A percentile compares a stretch with the other conserved stretches of the same genome.
phyloP scores from a whole-genome alignment of 169 alveolate species.

The Miamiensis avidus region DNA sequence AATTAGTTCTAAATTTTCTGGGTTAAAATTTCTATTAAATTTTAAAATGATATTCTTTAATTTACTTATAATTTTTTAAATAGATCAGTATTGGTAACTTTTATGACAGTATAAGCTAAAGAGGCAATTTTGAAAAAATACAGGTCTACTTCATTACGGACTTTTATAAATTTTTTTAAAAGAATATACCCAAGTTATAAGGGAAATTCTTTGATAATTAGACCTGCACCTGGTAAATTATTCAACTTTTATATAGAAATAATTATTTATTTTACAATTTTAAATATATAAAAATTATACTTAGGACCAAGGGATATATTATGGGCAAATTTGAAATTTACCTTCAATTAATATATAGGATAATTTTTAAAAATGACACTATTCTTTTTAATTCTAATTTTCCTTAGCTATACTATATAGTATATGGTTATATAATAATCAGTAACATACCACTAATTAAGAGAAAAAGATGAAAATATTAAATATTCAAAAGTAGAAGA shows the following conservation, averaged over 20 bases:
- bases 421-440: not conserved
- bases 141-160: not conserved
- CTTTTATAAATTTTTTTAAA: not conserved
- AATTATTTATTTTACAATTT: too few species aligned
- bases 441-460: not conserved
- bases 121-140: not conserved
- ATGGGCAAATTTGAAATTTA: not conserved
- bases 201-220: not conserved
- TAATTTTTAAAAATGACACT: not conserved
- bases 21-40: not conserved
- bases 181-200: not conserved
- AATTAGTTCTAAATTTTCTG: not conserved
- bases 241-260: too few species aligned
- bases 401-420: not conserved
- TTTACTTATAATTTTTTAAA: too few species aligned
- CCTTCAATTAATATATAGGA: too few species aligned
- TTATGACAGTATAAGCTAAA: not conserved
- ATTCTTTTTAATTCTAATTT: not conserved
- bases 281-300: too few species aligned
- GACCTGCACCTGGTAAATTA: not conserved
- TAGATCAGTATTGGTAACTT: not conserved
- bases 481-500: not conserved
- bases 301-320: not conserved
- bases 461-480: not conserved
- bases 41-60: too few species aligned